Conservation (phyloP, 257 asterid species). For the Scutellaria baicalensis region DNA sequence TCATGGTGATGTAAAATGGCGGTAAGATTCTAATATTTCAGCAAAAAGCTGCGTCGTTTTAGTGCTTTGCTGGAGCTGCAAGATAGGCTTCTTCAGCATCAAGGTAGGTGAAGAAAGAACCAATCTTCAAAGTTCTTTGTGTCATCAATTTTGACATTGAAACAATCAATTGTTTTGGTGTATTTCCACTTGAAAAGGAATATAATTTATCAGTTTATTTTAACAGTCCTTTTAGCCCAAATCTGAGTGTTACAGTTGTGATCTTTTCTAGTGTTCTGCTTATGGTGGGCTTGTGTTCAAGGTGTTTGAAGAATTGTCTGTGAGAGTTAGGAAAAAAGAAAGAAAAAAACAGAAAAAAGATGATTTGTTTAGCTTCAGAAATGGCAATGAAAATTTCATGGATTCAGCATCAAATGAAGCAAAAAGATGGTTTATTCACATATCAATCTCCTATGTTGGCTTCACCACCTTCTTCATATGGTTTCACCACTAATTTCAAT, state of each 20-base stretch:
- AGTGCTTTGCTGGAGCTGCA: slow-evolving; percentile 12
- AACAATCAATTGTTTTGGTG: slow-evolving; percentile 3
- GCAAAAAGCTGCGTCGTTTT: slow-evolving; percentile 9
- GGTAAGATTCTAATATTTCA: slow-evolving; percentile 8
- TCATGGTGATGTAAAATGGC: background rate
- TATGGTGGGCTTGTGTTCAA: slow-evolving; percentile 1
- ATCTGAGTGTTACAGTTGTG: slow-evolving; percentile 6
- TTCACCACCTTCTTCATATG: slow-evolving; percentile 32
- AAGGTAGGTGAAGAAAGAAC: slow-evolving; percentile 14
- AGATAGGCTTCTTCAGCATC: slow-evolving; percentile 13
- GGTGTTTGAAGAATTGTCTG: slow-evolving; percentile 8
- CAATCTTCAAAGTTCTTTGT: slow-evolving; percentile 14
- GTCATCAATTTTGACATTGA: background rate
- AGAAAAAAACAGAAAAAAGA: slow-evolving; percentile 21
- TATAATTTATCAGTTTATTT: background rate
- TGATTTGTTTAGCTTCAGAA: slow-evolving; percentile 35
- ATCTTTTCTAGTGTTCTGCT: background rate
- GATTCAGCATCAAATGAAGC: slow-evolving; percentile 38
- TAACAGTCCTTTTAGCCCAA: background rate
- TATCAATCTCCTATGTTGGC: slow-evolving; percentile 41
- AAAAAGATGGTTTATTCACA: slow-evolving; percentile 42
- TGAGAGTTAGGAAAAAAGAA: background rate
- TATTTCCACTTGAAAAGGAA: background rate
- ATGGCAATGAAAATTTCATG: slow-evolving; percentile 45
- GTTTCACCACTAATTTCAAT: slow-evolving; percentile 20